Evolutionary conservation across 331 rosid genomes (phyloP).

Genomic region (Rosa hybrid): DNA sequence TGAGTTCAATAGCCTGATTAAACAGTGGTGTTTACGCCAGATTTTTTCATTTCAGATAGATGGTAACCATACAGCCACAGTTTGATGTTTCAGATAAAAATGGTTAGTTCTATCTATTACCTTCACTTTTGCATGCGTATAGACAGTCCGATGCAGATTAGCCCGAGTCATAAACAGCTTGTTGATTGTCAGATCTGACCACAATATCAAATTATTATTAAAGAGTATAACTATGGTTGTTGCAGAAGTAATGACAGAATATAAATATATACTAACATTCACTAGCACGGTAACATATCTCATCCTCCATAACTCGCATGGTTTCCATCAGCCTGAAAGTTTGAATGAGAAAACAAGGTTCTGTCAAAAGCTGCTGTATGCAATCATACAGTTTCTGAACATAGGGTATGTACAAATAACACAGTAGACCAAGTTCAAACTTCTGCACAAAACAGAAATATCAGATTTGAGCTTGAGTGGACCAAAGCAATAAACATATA

Average conservation of each 20-base stretch:
- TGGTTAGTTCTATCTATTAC: conserved; percentile 34
- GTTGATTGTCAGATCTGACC: conserved; percentile 68
- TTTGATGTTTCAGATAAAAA: background rate
- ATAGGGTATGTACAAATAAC: conserved; percentile 23
- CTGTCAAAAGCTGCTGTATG: conserved; percentile 9
- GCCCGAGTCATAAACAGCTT: conserved; percentile 73
- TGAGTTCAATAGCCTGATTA: conserved; percentile 69
- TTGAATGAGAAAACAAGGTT: conserved; percentile 17
- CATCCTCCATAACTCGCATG: conserved; percentile 63
- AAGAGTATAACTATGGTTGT: conserved; percentile 5
- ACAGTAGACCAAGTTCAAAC: conserved; percentile 18
- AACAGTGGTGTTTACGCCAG: conserved; percentile 19
- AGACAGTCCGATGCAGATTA: conserved; percentile 73
- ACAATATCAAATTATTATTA: conserved; percentile 30
- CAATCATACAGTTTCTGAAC: background rate
- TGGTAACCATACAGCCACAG: background rate
- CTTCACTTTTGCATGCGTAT: conserved; percentile 75
- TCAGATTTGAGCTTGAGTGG: conserved; percentile 17
- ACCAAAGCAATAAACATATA: conserved; percentile 23
- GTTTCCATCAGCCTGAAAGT: conserved; percentile 68
- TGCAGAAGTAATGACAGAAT: conserved; percentile 16
- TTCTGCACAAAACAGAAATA: conserved; percentile 8
- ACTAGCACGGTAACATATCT: conserved; percentile 67
- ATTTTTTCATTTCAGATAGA: background rate
- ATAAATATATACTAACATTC: conserved; percentile 55